Base-by-base conservation (phyloP, 2,329 filamentous ascomycete species). In the Gnomoniopsis sp. region DNA sequence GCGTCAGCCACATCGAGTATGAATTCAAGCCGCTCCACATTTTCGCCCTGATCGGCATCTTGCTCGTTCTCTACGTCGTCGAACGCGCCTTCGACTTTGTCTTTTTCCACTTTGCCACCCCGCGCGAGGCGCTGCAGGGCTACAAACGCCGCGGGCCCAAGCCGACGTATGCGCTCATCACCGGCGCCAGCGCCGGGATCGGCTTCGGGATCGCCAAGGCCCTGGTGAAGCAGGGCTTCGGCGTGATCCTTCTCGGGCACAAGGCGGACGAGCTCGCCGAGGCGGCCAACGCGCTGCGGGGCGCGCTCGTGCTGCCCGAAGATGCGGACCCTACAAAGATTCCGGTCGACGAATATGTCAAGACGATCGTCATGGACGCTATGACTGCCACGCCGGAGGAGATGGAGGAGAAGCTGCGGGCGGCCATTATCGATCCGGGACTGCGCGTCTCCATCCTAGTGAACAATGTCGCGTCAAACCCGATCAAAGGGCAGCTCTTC, bases 161-260 rank as follows among this genome's bases (percentile, higher is more conserved):
- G 10, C 63, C 63, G 3, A 56, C 67, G 2, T 71, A 67, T 46
- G 71, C 68, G 51, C 67, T 74, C 60, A 63, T 75, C 62, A 72
- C 71, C 47, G 73, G 71, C 30, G 66, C 65, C 54, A 70, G 69
- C 62, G 70, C 70, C 30, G 72, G 70, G 41, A 71, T 74, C 59
- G 71, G 69, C 33, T 59, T 72, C 63, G 67, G 73, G 48, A 62
- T 69, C 41, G 66, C 74, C 56, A 57, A 72, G 61, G 61, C 72
- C 46, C 62, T 74, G 15, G 63, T 67, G 36, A 55, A 63, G 30
- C 60, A 74, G 44, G 71, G 71, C 33, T 75, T 74, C 62, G 66
- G 68, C 47, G 64, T 75, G 36, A 63, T 72, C 52, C 63, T 72
- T 22, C 68, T 71, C 49, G 70, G 69, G 21, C 69, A 69, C 63